Percentiles rank a stretch among this genome's conserved stretches.
These are phyloP conservation scores for Paraleonurus japonicus DNA, from an alignment of 257 asterid species.

Conservation along the genomic window DNA sequence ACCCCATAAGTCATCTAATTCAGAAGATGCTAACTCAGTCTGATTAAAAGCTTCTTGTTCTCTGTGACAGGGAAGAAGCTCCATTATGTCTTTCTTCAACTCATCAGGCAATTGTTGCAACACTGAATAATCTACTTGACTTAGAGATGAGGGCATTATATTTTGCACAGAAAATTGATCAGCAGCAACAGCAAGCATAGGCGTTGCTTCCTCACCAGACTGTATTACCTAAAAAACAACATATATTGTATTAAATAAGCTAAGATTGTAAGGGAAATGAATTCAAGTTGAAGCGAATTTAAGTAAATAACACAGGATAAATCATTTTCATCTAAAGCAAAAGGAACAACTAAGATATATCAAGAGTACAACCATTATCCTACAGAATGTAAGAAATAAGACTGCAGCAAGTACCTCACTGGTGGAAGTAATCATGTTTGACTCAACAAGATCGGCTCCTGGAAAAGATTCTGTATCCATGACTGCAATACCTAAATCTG, in stretches of 20 bases:
- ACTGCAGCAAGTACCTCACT: constrained; percentile 32
- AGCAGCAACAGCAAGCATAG: constrained; percentile 29
- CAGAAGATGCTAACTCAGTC: constrained; percentile 29
- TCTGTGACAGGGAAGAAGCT: constrained; percentile 69
- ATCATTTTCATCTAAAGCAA: background rate
- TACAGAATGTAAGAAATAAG: background rate
- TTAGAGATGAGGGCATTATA: constrained; percentile 81
- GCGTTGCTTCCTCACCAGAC: constrained; percentile 30
- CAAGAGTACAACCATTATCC: background rate
- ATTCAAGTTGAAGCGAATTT: background rate
- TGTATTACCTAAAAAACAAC: constrained; percentile 34
- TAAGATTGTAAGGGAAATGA: background rate
- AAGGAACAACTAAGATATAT: background rate
- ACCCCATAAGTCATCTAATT: constrained; percentile 56
- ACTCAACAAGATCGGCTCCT: constrained; percentile 22
- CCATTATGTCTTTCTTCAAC: constrained; percentile 70
- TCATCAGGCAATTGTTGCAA: constrained; percentile 87
- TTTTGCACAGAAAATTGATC: constrained; percentile 36
- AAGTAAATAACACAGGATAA: background rate
- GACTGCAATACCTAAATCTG: constrained; percentile 29
- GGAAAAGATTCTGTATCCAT: constrained; percentile 30
- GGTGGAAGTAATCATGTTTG: constrained; percentile 26
- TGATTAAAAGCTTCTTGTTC: constrained; percentile 33
- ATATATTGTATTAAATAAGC: background rate
- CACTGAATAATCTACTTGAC: constrained; percentile 83